phyloP scores from a whole-genome alignment of 2,329 filamentous ascomycete species.

The Neofusicoccum laricinum region DNA sequence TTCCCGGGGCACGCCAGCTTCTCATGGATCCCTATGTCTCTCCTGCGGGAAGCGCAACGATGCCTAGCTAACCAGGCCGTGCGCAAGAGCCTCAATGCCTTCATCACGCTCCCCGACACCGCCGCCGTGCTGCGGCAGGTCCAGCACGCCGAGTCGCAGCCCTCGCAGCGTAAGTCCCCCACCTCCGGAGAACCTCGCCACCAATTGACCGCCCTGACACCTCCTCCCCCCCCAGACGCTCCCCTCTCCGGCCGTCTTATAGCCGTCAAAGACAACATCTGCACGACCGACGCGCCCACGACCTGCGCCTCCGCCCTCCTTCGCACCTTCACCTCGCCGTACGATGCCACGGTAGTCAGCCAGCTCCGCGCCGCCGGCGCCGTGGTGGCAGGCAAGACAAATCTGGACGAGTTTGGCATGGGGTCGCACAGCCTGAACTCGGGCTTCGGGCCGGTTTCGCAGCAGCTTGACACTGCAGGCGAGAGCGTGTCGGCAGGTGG shows the following conservation, averaged over 20 bases:
- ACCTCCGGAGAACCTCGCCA: not conserved
- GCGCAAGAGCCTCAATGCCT: slow-evolving; percentile 37
- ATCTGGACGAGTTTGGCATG: slow-evolving; percentile 97
- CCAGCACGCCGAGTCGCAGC: slow-evolving; percentile 20
- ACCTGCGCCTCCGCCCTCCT: slow-evolving; percentile 82
- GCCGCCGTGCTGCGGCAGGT: slow-evolving; percentile 25
- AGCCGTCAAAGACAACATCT: slow-evolving; percentile 53
- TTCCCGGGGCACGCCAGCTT: not conserved
- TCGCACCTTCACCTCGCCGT: slow-evolving; percentile 66
- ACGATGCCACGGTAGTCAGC: slow-evolving; percentile 75
- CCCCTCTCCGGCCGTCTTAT: slow-evolving; percentile 36
- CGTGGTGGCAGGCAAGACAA: slow-evolving; percentile 73
- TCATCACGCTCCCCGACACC: slow-evolving; percentile 28
- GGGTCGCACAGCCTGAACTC: slow-evolving; percentile 76
- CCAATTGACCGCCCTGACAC: not conserved
- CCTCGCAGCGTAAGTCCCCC: not conserved
- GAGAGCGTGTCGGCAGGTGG: slow-evolving; percentile 68
- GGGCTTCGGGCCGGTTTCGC: slow-evolving; percentile 55
- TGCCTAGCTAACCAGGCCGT: slow-evolving; percentile 34
- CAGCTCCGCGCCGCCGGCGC: slow-evolving; percentile 64
- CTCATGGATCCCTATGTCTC: slow-evolving; percentile 31
- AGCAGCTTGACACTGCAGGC: slow-evolving; percentile 17
- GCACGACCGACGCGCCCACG: slow-evolving; percentile 51
- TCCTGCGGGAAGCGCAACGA: slow-evolving; percentile 33
- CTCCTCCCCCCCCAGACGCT: not conserved